These are phyloP conservation scores for Exophiala dermatitidis DNA, from an alignment of 2,329 filamentous ascomycete genomes.

Conservation along the genomic window DNA sequence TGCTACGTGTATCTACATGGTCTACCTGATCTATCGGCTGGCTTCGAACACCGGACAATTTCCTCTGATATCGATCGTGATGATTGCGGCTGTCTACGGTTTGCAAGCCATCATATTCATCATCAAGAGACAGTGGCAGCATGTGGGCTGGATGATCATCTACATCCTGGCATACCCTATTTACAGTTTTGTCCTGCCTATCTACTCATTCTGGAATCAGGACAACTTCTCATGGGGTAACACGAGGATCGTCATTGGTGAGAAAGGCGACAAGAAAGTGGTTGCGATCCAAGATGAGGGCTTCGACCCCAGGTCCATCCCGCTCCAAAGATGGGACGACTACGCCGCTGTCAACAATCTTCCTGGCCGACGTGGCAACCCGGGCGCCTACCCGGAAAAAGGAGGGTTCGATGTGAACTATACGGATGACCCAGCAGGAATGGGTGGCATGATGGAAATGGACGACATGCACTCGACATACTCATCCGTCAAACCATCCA, in stretches of 20 bases:
- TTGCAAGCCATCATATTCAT: conserved; percentile 95
- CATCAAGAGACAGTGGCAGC: conserved; percentile 94
- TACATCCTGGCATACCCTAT: conserved; percentile 94
- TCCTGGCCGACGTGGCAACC: conserved; percentile 75
- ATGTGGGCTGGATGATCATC: conserved; percentile 99
- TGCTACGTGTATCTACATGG: conserved; percentile 78
- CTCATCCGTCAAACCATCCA: conserved; percentile 78
- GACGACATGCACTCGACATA: conserved; percentile 97
- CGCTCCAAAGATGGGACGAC: conserved; percentile 94
- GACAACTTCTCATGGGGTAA: conserved; percentile 99
- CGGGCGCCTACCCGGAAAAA: conserved; percentile 29
- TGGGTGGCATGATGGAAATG: conserved; percentile 57
- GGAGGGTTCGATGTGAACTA: conserved; percentile 60
- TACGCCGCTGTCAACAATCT: conserved; percentile 82
- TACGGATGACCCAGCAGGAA: conserved; percentile 60
- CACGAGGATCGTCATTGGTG: conserved; percentile 92
- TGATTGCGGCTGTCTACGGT: conserved; percentile 88
- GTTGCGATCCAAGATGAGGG: conserved; percentile 74
- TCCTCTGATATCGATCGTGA: conserved; percentile 77
- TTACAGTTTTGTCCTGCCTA: conserved; percentile 79
- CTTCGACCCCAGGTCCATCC: conserved; percentile 88
- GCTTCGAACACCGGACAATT: conserved; percentile 64
- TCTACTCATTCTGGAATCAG: conserved; percentile 99
- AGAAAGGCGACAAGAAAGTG: conserved; percentile 85
- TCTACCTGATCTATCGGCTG: conserved; percentile 75